phyloP scores from a whole-genome alignment of 306 rosid genomes.

The Acacia confusa region DNA sequence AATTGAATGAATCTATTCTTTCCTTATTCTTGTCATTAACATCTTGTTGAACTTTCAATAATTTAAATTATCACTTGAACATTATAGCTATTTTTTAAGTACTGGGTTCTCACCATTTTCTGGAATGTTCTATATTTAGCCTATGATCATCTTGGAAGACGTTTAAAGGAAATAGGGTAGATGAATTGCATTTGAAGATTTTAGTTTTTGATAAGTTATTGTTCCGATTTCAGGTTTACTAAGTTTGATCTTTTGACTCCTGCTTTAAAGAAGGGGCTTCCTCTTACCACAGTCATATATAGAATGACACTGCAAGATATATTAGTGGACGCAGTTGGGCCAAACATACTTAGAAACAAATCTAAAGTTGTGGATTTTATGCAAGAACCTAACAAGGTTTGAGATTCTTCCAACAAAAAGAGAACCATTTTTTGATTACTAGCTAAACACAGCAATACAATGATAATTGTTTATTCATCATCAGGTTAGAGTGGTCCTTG shows the following conservation, averaged over 20 bases:
- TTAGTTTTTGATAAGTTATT: background rate
- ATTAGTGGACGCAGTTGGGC: slow-evolving; percentile 46
- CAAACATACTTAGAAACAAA: slow-evolving; percentile 43
- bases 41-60: background rate
- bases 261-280: slow-evolving; percentile 44
- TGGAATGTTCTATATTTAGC: background rate
- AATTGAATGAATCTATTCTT: background rate
- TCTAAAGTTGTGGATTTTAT: slow-evolving; percentile 49
- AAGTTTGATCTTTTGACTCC: slow-evolving; percentile 46
- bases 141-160: slow-evolving; percentile 23
- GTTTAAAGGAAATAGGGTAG: background rate
- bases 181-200: background rate
- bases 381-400: slow-evolving; percentile 42
- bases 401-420: background rate
- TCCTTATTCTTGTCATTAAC: background rate
- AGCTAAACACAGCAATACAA: background rate
- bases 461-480: background rate
- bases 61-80: background rate
- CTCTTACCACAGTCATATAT: slow-evolving; percentile 41
- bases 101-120: slow-evolving; percentile 2
- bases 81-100: background rate
- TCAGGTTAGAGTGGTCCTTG: slow-evolving; percentile 45
- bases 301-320: slow-evolving; percentile 54
- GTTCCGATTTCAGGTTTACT: slow-evolving; percentile 35
- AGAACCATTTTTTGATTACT: background rate